Evolutionary conservation across 2,329 filamentous ascomycete species (phyloP).

Genomic region (Fusarium sp.): DNA sequence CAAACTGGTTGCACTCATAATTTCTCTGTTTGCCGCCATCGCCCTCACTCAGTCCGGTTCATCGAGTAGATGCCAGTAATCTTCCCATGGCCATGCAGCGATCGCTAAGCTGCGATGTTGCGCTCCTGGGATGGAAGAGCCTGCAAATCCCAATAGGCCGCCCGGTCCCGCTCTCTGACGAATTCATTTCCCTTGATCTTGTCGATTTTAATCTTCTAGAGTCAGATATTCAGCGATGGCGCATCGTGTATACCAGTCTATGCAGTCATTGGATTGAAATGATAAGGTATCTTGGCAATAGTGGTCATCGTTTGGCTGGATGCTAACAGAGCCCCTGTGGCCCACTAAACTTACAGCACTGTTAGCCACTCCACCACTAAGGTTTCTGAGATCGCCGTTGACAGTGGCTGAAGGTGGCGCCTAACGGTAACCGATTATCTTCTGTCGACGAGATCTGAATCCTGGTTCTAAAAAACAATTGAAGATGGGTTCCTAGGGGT

Average conservation of each 20-base stretch:
- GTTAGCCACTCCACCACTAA: not conserved
- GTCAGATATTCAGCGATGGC: not conserved
- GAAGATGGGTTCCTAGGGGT: too few relatives aligned
- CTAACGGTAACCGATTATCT: too few relatives aligned
- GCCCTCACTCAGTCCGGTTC: too few relatives aligned
- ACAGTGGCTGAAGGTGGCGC: not conserved
- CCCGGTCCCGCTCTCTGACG: not conserved
- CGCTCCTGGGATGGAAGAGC: not conserved
- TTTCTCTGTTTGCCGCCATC: not conserved
- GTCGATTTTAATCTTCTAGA: not conserved
- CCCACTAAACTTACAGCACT: not conserved
- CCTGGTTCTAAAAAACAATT: not conserved
- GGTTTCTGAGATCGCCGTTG: not conserved
- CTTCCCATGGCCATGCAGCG: not conserved
- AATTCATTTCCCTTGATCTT: not conserved
- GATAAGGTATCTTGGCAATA: not conserved
- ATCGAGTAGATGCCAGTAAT: not conserved
- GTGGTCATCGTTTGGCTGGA: not conserved
- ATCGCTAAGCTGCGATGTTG: not conserved
- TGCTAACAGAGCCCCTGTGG: not conserved
- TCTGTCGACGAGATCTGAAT: not conserved
- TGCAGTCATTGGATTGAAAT: not conserved
- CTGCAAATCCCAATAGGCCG: not conserved
- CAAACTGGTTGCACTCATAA: accelerated
- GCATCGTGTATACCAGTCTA: not conserved